Conservation (phyloP, 805 yeast species). For the Tetrapisispora pingtungensis region DNA sequence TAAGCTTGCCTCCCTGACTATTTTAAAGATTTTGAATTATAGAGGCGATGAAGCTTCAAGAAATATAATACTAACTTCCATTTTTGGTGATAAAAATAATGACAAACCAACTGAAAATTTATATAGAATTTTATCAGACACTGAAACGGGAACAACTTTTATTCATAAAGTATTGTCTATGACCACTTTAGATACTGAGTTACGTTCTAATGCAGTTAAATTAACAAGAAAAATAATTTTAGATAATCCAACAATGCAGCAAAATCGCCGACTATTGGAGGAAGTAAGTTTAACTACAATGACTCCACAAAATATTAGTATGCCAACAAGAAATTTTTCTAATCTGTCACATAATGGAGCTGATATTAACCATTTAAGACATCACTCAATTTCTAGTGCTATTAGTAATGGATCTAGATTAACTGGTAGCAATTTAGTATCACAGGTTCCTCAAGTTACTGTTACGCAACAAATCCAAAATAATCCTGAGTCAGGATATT, state of each 20-base stretch:
- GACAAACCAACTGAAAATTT: conserved; percentile 38
- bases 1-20: conserved; percentile 74
- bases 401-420: conserved; percentile 26
- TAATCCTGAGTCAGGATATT: conserved; percentile 8
- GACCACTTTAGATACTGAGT: conserved; percentile 49
- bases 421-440: conserved; percentile 6
- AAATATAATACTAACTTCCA: conserved; percentile 47
- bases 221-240: conserved; percentile 56
- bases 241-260: conserved; percentile 55
- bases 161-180: conserved; percentile 69
- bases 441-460: not conserved
- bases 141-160: conserved; percentile 62
- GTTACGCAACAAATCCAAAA: not conserved
- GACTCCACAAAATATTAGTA: not conserved
- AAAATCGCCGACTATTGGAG: conserved; percentile 78
- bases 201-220: conserved; percentile 46
- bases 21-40: conserved; percentile 66
- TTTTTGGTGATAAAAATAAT: conserved; percentile 45
- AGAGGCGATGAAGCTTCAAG: conserved; percentile 57
- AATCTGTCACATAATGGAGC: conserved; percentile 19
- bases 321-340: not conserved
- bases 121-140: conserved; percentile 54
- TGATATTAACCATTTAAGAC: conserved; percentile 23
- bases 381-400: conserved; percentile 24
- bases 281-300: conserved; percentile 60